Evolutionary conservation across 2,329 filamentous ascomycete genomes (phyloP).

Genomic region (Dothideomycetidae sp.): DNA sequence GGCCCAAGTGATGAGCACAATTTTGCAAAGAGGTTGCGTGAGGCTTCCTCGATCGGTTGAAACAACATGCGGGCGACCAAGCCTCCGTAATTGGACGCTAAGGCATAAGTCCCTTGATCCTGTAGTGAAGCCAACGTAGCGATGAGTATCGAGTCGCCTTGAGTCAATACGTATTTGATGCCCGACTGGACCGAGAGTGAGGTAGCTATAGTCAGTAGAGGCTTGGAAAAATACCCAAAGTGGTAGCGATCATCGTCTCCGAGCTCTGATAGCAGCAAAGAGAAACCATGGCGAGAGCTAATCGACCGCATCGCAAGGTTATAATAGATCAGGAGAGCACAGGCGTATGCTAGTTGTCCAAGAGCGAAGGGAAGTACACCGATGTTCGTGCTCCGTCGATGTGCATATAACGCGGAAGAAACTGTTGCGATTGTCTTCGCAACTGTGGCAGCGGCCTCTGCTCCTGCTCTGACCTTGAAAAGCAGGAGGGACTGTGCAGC

Average conservation of each 20-base stretch:
- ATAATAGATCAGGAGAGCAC: constrained; percentile 57
- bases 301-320: constrained; percentile 43
- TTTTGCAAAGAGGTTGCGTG: constrained; percentile 75
- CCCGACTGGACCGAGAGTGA: constrained; percentile 78
- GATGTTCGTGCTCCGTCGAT: constrained; percentile 36
- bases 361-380: constrained; percentile 81
- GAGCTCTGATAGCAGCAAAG: constrained; percentile 43
- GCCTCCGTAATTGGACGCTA: constrained; percentile 86
- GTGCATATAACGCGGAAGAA: constrained; percentile 50
- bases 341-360: constrained; percentile 67
- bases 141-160: constrained; percentile 85
- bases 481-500: constrained; percentile 68
- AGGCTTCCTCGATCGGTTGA: constrained; percentile 90
- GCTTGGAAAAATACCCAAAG: constrained; percentile 49
- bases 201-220: constrained; percentile 57
- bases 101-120: constrained; percentile 80
- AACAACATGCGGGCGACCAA: constrained; percentile 79
- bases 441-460: constrained; percentile 73
- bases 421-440: constrained; percentile 64
- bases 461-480: constrained; percentile 65
- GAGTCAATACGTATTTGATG: constrained; percentile 85
- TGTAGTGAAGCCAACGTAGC: constrained; percentile 59
- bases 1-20: constrained; percentile 40
- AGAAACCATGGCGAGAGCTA: constrained; percentile 48
- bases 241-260: constrained; percentile 32